Conservation (phyloP, 1,139 yeast genomes). For the Nakaseomyces glabratus region DNA sequence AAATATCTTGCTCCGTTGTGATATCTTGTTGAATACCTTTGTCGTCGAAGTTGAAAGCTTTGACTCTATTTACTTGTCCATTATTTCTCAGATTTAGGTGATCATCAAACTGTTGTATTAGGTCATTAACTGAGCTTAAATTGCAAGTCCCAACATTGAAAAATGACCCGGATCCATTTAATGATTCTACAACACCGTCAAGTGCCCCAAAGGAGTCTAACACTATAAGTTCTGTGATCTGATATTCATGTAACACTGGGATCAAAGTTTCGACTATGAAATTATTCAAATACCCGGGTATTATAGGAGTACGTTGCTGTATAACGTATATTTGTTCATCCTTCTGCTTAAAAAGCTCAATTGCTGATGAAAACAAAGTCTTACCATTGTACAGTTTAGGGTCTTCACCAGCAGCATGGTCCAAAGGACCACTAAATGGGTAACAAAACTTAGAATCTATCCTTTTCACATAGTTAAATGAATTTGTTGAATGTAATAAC, state of each 20-base stretch:
- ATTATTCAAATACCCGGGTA: constrained; percentile 49
- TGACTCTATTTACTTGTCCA: constrained; percentile 14
- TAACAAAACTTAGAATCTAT: constrained; percentile 56
- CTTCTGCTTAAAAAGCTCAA: constrained; percentile 48
- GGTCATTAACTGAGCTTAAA: constrained; percentile 19
- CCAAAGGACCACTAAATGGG: constrained; percentile 81
- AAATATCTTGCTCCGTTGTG: constrained; percentile 24
- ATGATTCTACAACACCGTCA: constrained; percentile 31
- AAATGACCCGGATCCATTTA: constrained; percentile 9
- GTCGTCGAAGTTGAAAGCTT: constrained; percentile 19
- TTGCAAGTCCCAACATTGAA: constrained; percentile 19
- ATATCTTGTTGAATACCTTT: constrained; percentile 25
- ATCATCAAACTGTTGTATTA: constrained; percentile 18
- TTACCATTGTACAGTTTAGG: background rate
- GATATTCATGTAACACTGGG: constrained; percentile 38
- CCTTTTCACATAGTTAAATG: constrained; percentile 43
- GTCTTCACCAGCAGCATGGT: constrained; percentile 30
- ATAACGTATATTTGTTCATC: constrained; percentile 43
- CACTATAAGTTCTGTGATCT: constrained; percentile 44
- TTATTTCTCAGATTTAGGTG: constrained; percentile 18
- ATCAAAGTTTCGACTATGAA: constrained; percentile 48
- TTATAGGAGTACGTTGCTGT: constrained; percentile 78
- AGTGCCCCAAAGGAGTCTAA: constrained; percentile 64
- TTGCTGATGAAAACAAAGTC: constrained; percentile 40
- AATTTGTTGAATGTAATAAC: constrained; percentile 49